phyloP scores from a whole-genome alignment of 352 stramenopile species.

The Phytophthora idaei region DNA sequence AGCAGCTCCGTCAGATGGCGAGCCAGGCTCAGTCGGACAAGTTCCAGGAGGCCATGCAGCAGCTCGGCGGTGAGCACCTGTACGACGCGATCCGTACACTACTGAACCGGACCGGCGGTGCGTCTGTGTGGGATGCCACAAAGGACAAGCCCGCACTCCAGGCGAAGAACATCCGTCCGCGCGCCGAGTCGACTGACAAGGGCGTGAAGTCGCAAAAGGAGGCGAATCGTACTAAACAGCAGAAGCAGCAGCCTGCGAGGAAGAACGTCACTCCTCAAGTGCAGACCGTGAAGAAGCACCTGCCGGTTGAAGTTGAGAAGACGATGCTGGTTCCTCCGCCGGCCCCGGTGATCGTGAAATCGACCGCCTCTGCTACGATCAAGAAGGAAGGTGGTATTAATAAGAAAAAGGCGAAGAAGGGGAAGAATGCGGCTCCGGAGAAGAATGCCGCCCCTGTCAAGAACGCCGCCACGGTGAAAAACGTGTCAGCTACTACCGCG shows the following conservation, averaged over 20 bases:
- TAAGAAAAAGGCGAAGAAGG: slow-evolving; percentile 3
- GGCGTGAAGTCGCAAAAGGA: slow-evolving; percentile 8
- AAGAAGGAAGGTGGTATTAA: slow-evolving; percentile 5
- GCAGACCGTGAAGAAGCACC: slow-evolving; percentile 16
- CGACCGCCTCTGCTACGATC: neutral
- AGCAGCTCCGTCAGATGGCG: slow-evolving; percentile 16
- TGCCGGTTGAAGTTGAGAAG: slow-evolving; percentile 15
- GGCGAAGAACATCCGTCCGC: slow-evolving; percentile 19
- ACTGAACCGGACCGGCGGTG: slow-evolving; percentile 18
- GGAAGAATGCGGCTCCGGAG: neutral
- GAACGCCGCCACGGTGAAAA: slow-evolving; percentile 12
- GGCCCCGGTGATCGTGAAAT: slow-evolving; percentile 11
- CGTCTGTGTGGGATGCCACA: slow-evolving; percentile 11
- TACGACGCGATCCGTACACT: slow-evolving; percentile 25
- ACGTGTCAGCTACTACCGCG: neutral
- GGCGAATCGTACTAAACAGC: neutral
- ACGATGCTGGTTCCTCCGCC: slow-evolving; percentile 16
- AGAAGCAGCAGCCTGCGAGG: slow-evolving; percentile 5
- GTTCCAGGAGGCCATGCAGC: slow-evolving; percentile 31
- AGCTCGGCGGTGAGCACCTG: slow-evolving; percentile 21
- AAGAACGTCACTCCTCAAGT: slow-evolving; percentile 6
- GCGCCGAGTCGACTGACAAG: neutral
- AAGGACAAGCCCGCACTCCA: slow-evolving; percentile 24
- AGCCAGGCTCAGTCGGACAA: slow-evolving; percentile 24
- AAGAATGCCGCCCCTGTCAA: slow-evolving; percentile 13